Percentiles rank a stretch among this genome's conserved stretches.
Evolutionary conservation across 305 asterid genomes (phyloP).

Genomic region (Rubia occidens): DNA sequence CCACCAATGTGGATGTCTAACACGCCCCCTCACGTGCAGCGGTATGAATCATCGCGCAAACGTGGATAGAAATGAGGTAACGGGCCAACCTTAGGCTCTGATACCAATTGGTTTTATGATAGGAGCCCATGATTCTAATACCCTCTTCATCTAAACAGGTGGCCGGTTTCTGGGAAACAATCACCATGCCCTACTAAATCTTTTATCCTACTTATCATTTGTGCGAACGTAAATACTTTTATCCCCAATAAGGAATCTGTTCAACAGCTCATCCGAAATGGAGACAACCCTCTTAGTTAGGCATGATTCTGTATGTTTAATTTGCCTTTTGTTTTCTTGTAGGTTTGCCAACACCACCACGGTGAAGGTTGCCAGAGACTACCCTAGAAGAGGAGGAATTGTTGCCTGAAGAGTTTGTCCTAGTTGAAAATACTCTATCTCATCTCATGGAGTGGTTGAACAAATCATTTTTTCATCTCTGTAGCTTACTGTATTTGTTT

Average conservation of each 20-base stretch:
- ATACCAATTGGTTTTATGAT: too few species aligned
- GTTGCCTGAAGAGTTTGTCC: conserved; percentile 78
- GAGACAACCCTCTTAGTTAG: not conserved
- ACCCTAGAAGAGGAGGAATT: conserved; percentile 54
- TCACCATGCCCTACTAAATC: too few species aligned
- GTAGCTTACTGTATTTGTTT: conserved; percentile 25
- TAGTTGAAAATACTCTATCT: conserved; percentile 60
- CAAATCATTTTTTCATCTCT: conserved; percentile 87
- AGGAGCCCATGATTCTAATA: too few species aligned
- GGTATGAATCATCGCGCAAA: too few species aligned
- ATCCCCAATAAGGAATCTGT: not conserved
- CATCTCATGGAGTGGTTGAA: conserved; percentile 69
- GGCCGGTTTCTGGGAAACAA: too few species aligned
- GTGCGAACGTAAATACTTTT: too few species aligned
- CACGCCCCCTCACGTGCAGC: too few species aligned
- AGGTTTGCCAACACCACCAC: conserved; percentile 70
- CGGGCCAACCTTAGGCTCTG: too few species aligned
- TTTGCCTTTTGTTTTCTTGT: conserved; percentile 17
- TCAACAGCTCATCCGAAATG: not conserved
- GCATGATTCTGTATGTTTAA: not conserved
- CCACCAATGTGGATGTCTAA: too few species aligned
- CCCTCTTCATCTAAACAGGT: too few species aligned
- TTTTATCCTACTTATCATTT: too few species aligned
- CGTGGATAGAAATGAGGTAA: too few species aligned
- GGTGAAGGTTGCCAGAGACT: conserved; percentile 49